phyloP scores from a whole-genome alignment of 306 rosid species.

The Medicago ruthenica region DNA sequence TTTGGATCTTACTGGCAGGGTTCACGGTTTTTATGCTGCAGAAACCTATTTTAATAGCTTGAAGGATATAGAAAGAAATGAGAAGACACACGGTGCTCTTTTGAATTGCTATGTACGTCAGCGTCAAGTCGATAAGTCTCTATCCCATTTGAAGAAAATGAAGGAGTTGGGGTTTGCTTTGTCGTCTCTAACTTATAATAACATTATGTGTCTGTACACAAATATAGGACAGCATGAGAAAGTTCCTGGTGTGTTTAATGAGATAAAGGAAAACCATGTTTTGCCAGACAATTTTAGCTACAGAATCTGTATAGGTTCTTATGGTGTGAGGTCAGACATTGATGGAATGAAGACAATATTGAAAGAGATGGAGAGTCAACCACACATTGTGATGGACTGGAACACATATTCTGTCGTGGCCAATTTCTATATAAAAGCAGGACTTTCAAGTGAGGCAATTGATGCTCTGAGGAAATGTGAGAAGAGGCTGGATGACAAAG shows the following conservation, averaged over 20 bases:
- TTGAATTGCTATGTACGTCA: conserved; percentile 87
- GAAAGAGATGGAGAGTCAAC: conserved; percentile 74
- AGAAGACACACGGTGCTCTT: conserved; percentile 79
- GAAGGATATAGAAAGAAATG: conserved; percentile 60
- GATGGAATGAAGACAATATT: conserved; percentile 64
- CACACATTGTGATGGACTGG: conserved; percentile 78
- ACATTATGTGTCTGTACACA: conserved; percentile 78
- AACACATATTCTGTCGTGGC: conserved; percentile 80
- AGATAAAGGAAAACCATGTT: conserved; percentile 72
- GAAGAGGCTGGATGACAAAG: conserved; percentile 68
- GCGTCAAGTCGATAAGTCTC: conserved; percentile 58
- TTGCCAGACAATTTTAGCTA: conserved; percentile 82
- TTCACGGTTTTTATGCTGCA: conserved; percentile 61
- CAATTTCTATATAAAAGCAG: conserved; percentile 65
- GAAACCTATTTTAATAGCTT: conserved; percentile 69
- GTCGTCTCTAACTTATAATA: conserved; percentile 70
- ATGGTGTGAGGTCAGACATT: conserved; percentile 64
- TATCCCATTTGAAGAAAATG: conserved; percentile 75
- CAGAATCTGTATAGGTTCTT: conserved; percentile 82
- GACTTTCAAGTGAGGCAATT: conserved; percentile 53
- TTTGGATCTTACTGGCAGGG: conserved; percentile 80
- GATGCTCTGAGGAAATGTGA: conserved; percentile 69
- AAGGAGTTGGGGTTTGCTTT: conserved; percentile 76
- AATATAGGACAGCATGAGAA: conserved; percentile 74
- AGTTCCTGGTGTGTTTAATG: conserved; percentile 62